Evolutionary conservation across 75 land plant genomes (phyloP).

Genomic region (Ceratopteris richardii): DNA sequence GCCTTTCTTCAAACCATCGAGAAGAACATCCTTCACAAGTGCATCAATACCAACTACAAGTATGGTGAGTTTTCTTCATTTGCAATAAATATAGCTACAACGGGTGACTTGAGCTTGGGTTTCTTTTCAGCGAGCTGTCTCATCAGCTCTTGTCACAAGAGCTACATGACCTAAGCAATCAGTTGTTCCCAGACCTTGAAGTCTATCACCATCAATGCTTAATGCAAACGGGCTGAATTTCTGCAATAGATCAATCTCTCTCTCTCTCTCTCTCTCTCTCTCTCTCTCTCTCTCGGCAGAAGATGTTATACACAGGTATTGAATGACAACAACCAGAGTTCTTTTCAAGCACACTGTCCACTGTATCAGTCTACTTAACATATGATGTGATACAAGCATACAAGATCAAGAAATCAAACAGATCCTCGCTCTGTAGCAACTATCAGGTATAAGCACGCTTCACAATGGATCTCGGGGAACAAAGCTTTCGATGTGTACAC

Average conservation of each 20-base stretch:
- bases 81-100: slow-evolving; percentile 90
- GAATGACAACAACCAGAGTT: too few relatives aligned
- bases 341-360: too few relatives aligned
- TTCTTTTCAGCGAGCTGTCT: slow-evolving; percentile 54
- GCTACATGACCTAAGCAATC: slow-evolving; percentile 96
- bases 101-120: slow-evolving; percentile 56
- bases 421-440: too few relatives aligned
- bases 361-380: too few relatives aligned
- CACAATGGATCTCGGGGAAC: too few relatives aligned
- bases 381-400: too few relatives aligned
- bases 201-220: slow-evolving; percentile 81
- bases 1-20: slow-evolving; percentile 67
- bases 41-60: slow-evolving; percentile 76
- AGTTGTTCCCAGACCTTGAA: slow-evolving; percentile 80
- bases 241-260: slow-evolving; percentile 28
- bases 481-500: too few relatives aligned
- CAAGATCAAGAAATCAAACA: too few relatives aligned
- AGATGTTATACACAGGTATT: too few relatives aligned
- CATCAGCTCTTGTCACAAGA: slow-evolving; percentile 80
- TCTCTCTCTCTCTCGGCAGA: too few relatives aligned
- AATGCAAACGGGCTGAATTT: slow-evolving; percentile 87
- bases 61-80: slow-evolving; percentile 82
- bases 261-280: slow-evolving; percentile 4
- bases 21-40: slow-evolving; percentile 69
- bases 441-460: too few relatives aligned